Conservation (phyloP, 352 stramenopile genomes). For the Globisporangium nunn region DNA sequence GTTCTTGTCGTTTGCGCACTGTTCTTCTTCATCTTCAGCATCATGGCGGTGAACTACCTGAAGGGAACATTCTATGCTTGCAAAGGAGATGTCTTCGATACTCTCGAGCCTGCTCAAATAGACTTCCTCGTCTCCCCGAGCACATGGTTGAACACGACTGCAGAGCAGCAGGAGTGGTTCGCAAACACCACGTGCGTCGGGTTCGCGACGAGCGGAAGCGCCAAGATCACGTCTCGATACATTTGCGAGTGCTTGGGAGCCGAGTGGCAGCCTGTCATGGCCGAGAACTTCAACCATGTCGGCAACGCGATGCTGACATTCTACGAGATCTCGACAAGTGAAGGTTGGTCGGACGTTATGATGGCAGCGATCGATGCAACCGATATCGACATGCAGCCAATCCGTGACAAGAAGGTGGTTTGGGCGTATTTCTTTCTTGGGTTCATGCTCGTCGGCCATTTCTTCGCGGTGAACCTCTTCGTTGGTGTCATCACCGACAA, state of each 20-base stretch:
- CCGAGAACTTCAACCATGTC: conserved; percentile 87
- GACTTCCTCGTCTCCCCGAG: conserved; percentile 37
- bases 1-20: conserved; percentile 88
- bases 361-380: conserved; percentile 84
- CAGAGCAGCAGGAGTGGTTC: conserved; percentile 44
- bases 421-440: conserved; percentile 86
- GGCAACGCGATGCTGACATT: conserved; percentile 69
- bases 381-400: conserved; percentile 89
- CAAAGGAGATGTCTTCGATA: conserved; percentile 46
- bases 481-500: conserved; percentile 93
- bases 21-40: conserved; percentile 95
- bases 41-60: conserved; percentile 91
- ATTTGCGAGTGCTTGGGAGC: conserved; percentile 61
- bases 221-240: conserved; percentile 53
- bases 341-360: conserved; percentile 92
- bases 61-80: conserved; percentile 88
- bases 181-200: conserved; percentile 32
- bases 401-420: conserved; percentile 70
- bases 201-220: conserved; percentile 14
- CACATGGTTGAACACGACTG: conserved; percentile 26
- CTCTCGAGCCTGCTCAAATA: conserved; percentile 28
- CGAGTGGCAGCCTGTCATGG: conserved; percentile 36
- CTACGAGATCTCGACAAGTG: conserved; percentile 92
- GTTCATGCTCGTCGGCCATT: conserved; percentile 90
- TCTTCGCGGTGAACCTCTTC: conserved; percentile 94